Percentiles rank a stretch among this genome's conserved stretches.
Conservation (phyloP, 129 eudicot species). For the Centrapalus pauciflorus region DNA sequence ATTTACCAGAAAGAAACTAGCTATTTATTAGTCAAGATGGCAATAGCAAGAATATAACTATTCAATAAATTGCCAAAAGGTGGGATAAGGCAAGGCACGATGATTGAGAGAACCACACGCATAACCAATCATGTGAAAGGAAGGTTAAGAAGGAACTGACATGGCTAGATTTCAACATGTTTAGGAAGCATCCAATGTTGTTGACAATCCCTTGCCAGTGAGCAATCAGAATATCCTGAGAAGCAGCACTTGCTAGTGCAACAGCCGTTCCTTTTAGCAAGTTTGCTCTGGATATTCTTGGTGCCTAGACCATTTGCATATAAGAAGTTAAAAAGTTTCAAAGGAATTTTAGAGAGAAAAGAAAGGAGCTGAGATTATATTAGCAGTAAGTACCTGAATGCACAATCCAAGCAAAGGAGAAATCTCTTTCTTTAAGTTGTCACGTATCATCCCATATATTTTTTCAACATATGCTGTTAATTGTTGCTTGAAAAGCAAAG, state of each 20-base stretch:
- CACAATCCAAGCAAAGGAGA: conserved; percentile 88
- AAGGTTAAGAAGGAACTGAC: conserved; percentile 37
- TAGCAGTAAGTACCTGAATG: conserved; percentile 56
- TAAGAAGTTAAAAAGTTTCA: neutral
- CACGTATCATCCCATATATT: conserved; percentile 90
- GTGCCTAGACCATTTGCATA: conserved; percentile 60
- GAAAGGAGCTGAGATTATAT: neutral
- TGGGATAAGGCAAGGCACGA: neutral
- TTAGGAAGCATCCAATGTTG: conserved; percentile 73
- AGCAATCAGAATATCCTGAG: conserved; percentile 77
- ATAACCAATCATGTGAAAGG: neutral
- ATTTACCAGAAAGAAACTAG: neutral
- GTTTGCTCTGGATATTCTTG: conserved; percentile 87
- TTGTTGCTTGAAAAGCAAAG: conserved; percentile 84
- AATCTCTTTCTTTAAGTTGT: conserved; percentile 76
- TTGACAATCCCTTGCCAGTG: conserved; percentile 98
- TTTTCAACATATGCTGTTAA: conserved; percentile 85
- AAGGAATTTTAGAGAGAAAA: neutral
- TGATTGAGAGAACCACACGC: neutral
- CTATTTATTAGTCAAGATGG: neutral
- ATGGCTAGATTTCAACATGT: conserved; percentile 66
- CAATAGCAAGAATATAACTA: neutral
- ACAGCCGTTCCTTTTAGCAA: conserved; percentile 77
- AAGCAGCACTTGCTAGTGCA: conserved; percentile 77
- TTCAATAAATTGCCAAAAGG: neutral